phyloP scores from a whole-genome alignment of 1,139 yeast species.

The Suhomyces ambrosiae region DNA sequence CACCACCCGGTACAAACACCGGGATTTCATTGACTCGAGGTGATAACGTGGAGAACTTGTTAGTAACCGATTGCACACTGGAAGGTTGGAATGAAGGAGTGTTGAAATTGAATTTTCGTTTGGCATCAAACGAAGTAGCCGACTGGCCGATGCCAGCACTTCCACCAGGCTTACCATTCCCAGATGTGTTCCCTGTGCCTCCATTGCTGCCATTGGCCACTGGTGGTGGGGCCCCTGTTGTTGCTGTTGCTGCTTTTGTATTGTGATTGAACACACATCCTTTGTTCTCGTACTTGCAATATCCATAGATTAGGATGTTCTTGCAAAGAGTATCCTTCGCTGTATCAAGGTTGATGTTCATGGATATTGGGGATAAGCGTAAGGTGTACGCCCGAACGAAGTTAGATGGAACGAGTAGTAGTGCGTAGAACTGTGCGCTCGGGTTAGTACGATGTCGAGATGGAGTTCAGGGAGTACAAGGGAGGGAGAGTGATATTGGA shows the following conservation, averaged over 20 bases:
- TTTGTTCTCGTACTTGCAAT: constrained; percentile 84
- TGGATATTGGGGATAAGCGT: constrained; percentile 15
- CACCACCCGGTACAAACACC: constrained; percentile 51
- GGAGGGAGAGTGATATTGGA: no score
- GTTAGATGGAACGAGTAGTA: neutral
- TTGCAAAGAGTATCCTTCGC: constrained; percentile 84
- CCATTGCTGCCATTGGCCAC: constrained; percentile 6
- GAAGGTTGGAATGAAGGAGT: constrained; percentile 70
- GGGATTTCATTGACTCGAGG: constrained; percentile 61
- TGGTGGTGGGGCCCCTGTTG: constrained; percentile 5
- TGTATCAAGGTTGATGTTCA: constrained; percentile 50
- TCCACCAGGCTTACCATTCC: no score
- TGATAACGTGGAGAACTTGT: constrained; percentile 50
- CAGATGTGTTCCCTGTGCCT: no score
- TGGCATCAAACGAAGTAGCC: constrained; percentile 18
- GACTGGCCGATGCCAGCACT: constrained; percentile 2
- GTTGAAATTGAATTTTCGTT: constrained; percentile 58
- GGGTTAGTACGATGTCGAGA: no score
- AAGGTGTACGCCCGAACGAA: no score
- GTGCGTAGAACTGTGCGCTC: no score
- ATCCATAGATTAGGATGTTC: constrained; percentile 84
- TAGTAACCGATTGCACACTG: constrained; percentile 27
- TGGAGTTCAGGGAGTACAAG: no score
- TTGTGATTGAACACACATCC: constrained; percentile 86
- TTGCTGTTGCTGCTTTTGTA: constrained; percentile 19